Evolutionary conservation across 371 early-diverging fungal genomes (phyloP), one percentile per base, ranked within the genome.

Genomic region (Mucor circinelloides): DNA sequence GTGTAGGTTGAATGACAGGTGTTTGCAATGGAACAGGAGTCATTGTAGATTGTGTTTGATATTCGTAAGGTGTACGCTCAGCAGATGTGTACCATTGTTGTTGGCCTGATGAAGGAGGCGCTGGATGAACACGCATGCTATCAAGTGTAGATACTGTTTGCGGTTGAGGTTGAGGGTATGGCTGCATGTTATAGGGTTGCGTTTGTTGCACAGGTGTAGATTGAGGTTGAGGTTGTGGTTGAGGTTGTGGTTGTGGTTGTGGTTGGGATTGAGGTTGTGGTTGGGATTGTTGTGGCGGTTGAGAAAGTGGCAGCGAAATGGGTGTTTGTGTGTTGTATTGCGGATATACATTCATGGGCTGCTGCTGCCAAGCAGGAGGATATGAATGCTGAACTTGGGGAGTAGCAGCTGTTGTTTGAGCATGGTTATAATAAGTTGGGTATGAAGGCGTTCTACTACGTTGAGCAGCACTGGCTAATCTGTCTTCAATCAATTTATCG

Each of bases 401-500:
- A 34, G 32, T 15, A 3, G 55, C 32, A 21, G 60, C 40, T 60
- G 44, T 23, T 5, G 52, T 13, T n/a, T 58, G 28, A 38, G 23
- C n/a, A 25, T 50, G 36, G n/a, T 4, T 21, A n/a, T 46, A 30
- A 7, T 44, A 17, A 21, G 19, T 27, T 28, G 40, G 42, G 38
- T 59, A 59, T 21, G 60, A 58, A 58, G 32, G 15, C 10, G 30
- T 44, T 25, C 27, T 28, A 17, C 44, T 28, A 44, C 67, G 68
- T 4, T 72, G 64, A 66, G 80, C 77, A 7, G 79, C 63, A 17
- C 65, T 64, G 1, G 80, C 74, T 32, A 92, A 74, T 21, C 89
- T 84, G 66, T 90, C 90, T 60, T 92, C 89, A 21, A 93, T 77
- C 34, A 96, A 69, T 55, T 83, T 87, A 72, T 96, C 96, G 60